Evolutionary conservation across 208 protist genomes (phyloP).

Genomic region (Trypanosoma platydactyli): DNA sequence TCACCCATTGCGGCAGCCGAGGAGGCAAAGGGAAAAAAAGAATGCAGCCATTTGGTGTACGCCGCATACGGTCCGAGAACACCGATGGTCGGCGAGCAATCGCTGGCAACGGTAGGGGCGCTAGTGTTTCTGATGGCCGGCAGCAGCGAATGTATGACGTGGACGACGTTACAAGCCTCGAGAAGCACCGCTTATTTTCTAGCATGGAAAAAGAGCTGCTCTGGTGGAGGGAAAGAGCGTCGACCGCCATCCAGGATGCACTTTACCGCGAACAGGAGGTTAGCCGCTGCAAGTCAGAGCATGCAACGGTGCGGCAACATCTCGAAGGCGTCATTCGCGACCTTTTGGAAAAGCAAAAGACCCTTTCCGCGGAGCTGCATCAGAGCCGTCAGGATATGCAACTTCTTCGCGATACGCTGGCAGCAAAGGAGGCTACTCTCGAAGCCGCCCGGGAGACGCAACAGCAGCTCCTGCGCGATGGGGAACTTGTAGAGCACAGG

Average conservation of each 20-base stretch:
- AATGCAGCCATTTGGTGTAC: conserved; percentile 14
- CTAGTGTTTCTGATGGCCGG: not conserved
- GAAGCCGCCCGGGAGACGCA: not conserved
- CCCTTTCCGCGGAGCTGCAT: conserved; percentile 6
- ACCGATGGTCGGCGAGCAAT: conserved; percentile 4
- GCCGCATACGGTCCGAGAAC: conserved; percentile 18
- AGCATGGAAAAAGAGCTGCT: conserved; percentile 11
- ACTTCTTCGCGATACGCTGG: conserved; percentile 2
- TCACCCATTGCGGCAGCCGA: not conserved
- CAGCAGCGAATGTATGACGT: conserved; percentile 15
- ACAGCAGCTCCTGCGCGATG: not conserved
- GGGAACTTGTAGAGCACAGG: not conserved
- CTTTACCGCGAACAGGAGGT: conserved; percentile 21
- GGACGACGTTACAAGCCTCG: conserved; percentile 23
- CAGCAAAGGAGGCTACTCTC: not conserved
- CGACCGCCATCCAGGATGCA: conserved; percentile 1
- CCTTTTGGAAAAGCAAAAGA: conserved; percentile 21
- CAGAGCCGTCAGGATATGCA: conserved; percentile 1
- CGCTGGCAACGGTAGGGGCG: not conserved
- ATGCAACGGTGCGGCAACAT: conserved; percentile 8
- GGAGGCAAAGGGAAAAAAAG: not conserved
- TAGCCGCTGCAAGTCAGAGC: conserved; percentile 2
- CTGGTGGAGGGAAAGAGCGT: conserved; percentile 6
- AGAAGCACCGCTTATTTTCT: conserved; percentile 15
- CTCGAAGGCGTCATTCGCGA: conserved; percentile 21